Percentiles rank a stretch among this genome's conserved stretches.
Conservation (phyloP, 306 rosid species). For the Quercus engelmannii region DNA sequence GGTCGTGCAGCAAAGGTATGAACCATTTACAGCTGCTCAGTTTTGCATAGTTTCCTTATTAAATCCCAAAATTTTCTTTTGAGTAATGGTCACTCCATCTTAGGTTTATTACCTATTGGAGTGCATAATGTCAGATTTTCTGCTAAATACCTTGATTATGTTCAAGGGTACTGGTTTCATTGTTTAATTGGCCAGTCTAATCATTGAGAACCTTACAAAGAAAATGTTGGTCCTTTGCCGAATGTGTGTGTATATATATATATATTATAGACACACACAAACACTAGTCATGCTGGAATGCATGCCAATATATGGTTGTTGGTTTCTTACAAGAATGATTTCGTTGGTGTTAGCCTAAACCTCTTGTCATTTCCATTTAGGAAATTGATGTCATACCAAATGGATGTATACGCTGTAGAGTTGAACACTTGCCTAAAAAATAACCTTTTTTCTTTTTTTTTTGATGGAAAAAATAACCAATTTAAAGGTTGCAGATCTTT, state of each 20-base stretch:
- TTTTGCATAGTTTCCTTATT: not conserved
- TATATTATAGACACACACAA: not conserved
- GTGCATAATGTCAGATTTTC: not conserved
- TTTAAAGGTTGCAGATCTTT: not conserved
- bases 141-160: not conserved
- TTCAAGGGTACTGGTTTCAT: not conserved
- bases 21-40: constrained; percentile 5
- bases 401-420: not conserved
- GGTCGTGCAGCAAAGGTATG: constrained; percentile 86
- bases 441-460: too few relatives aligned
- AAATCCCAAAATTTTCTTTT: constrained; percentile 1
- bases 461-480: not conserved
- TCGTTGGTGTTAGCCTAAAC: not conserved
- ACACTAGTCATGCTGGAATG: not conserved
- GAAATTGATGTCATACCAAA: not conserved
- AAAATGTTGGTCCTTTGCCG: not conserved
- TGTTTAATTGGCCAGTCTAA: not conserved
- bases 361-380: not conserved
- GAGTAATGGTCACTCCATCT: not conserved
- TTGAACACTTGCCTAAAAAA: not conserved
- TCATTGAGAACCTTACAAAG: not conserved
- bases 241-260: not conserved
- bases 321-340: not conserved
- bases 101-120: not conserved
- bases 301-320: not conserved